Conservation (phyloP, 768 basidiomycete species). For the Hygrophoropsis aurantiaca region DNA sequence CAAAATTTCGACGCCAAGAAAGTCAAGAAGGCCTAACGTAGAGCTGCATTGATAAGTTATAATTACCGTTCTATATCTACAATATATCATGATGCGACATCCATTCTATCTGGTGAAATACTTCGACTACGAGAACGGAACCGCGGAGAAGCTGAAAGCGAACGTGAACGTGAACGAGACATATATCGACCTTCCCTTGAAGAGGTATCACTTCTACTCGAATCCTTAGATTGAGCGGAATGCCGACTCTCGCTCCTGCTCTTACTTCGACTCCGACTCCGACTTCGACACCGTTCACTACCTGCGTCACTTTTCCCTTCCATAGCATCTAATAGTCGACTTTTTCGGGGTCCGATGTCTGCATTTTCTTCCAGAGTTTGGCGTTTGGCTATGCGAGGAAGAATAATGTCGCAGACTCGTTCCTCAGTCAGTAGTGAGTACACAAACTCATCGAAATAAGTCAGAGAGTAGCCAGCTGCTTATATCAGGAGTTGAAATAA, state of each 20-base stretch:
- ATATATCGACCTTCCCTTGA: conserved; percentile 57
- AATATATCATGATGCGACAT: conserved; percentile 28
- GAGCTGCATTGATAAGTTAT: conserved; percentile 23
- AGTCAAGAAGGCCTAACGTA: conserved; percentile 7
- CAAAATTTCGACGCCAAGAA: conserved; percentile 31
- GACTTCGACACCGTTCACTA: conserved; percentile 38
- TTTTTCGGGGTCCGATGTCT: conserved; percentile 83
- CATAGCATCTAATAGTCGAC: conserved; percentile 85
- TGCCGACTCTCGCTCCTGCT: conserved; percentile 26
- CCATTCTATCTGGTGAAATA: conserved; percentile 58
- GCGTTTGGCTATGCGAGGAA: conserved; percentile 86
- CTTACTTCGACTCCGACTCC: conserved; percentile 20
- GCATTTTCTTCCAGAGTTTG: conserved; percentile 89
- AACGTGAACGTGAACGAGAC: conserved; percentile 64
- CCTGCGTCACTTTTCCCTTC: conserved; percentile 64
- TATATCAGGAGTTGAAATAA: conserved; percentile 1
- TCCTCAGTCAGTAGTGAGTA: conserved; percentile 84
- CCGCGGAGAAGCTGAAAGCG: conserved; percentile 36
- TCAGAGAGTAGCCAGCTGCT: conserved; percentile 80
- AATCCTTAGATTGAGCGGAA: conserved; percentile 23
- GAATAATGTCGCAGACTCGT: conserved; percentile 93
- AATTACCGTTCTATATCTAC: conserved; percentile 5
- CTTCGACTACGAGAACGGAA: conserved; percentile 59
- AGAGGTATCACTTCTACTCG: conserved; percentile 30
- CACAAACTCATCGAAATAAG: conserved; percentile 91